These are phyloP conservation scores for Talaromyces verruculosus DNA, from an alignment of 2,329 filamentous ascomycete genomes.

Conservation along the genomic window DNA sequence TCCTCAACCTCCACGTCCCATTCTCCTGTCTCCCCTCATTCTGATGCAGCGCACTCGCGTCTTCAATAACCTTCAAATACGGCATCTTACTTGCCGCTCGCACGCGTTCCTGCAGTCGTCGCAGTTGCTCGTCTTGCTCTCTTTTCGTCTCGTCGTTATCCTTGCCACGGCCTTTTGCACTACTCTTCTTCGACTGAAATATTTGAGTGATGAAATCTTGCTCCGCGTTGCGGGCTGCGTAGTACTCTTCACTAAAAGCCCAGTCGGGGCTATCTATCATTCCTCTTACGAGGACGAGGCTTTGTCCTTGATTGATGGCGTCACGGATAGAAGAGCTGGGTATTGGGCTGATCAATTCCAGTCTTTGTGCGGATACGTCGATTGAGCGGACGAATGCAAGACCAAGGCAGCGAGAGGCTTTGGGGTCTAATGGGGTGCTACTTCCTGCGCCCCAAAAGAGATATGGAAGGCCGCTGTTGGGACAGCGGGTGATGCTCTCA, in stretches of 20 bases:
- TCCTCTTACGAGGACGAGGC: slow-evolving; percentile 52
- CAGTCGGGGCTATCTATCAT: slow-evolving; percentile 47
- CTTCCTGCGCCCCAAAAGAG: slow-evolving; percentile 46
- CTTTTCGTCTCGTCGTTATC: slow-evolving; percentile 7
- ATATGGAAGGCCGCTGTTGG: slow-evolving; percentile 51
- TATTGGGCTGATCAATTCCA: slow-evolving; percentile 54
- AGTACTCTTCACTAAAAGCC: slow-evolving; percentile 47
- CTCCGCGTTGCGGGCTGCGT: slow-evolving; percentile 40
- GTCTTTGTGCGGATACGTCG: slow-evolving; percentile 38
- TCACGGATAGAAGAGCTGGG: slow-evolving; percentile 31
- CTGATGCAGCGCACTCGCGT: slow-evolving; percentile 31
- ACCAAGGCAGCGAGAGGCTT: slow-evolving; percentile 50
- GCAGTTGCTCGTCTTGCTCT: slow-evolving; percentile 27
- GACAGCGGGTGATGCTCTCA: slow-evolving; percentile 42
- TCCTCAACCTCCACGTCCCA: slow-evolving; percentile 43
- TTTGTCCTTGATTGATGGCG: slow-evolving; percentile 36
- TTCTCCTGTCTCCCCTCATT: slow-evolving; percentile 29
- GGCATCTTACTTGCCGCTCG: slow-evolving; percentile 41
- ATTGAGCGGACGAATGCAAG: slow-evolving; percentile 49
- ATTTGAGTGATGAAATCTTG: slow-evolving; percentile 32
- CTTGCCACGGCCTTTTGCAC: slow-evolving; percentile 7
- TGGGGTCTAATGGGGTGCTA: slow-evolving; percentile 48
- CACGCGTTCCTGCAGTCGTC: slow-evolving; percentile 36
- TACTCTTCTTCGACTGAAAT: slow-evolving; percentile 26
- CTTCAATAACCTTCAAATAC: slow-evolving; percentile 43